A percentile compares a stretch with the other conserved stretches of the same genome.
phyloP scores from a whole-genome alignment of 805 yeast genomes.

The Sporopachydermia lactativora region DNA sequence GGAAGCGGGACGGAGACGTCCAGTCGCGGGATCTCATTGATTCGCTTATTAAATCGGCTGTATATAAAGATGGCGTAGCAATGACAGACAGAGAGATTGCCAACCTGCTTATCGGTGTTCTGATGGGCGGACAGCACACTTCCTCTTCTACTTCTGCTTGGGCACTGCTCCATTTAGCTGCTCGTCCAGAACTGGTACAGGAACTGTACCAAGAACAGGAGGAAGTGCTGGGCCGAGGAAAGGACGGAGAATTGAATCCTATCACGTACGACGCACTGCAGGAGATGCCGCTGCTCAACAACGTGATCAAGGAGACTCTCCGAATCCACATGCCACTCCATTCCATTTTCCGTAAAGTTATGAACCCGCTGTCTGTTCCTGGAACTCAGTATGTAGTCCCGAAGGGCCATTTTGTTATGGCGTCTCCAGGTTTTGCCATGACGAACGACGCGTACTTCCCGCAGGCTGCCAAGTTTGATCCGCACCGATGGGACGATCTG shows the following conservation, averaged over 20 bases:
- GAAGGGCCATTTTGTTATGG: constrained; percentile 76
- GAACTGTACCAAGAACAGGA: constrained; percentile 65
- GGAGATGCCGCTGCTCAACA: constrained; percentile 68
- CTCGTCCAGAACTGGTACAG: constrained; percentile 73
- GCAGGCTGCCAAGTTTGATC: constrained; percentile 54
- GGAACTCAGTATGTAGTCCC: constrained; percentile 74
- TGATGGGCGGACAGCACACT: constrained; percentile 99
- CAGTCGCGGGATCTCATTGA: constrained; percentile 84
- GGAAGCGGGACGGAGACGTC: constrained; percentile 53
- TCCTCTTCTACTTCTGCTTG: constrained; percentile 94
- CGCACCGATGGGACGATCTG: constrained; percentile 67
- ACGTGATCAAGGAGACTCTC: constrained; percentile 81
- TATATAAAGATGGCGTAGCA: constrained; percentile 84
- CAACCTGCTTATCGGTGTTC: constrained; percentile 80
- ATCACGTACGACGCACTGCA: constrained; percentile 73
- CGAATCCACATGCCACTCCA: constrained; percentile 96
- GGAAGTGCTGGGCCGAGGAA: constrained; percentile 31
- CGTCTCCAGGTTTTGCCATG: constrained; percentile 87
- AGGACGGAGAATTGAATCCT: constrained; percentile 30
- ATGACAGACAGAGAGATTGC: constrained; percentile 96
- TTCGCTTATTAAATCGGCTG: constrained; percentile 64
- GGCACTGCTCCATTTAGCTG: constrained; percentile 85
- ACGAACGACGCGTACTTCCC: constrained; percentile 70
- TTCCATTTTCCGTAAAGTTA: constrained; percentile 87
- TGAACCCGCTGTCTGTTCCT: constrained; percentile 65